Evolutionary conservation across 2,329 filamentous ascomycete genomes (phyloP).

Genomic region (Botryotinia narcissicola): DNA sequence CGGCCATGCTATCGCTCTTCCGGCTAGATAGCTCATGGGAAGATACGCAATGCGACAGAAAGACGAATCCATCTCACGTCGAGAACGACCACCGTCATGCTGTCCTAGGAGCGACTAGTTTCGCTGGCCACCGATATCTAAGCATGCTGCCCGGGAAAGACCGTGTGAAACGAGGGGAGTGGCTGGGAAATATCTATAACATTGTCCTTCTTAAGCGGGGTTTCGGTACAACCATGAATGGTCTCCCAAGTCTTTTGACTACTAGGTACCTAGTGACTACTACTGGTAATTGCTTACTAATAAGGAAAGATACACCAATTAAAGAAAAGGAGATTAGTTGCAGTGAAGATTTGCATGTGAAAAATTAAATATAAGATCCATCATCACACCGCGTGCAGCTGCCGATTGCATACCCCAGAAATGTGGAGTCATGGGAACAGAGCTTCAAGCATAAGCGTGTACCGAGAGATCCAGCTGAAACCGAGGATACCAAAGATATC

Average conservation of each 20-base stretch:
- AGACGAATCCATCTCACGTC: not conserved
- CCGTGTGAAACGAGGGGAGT: not conserved
- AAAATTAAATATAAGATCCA: not conserved
- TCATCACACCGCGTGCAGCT: conserved; percentile 12
- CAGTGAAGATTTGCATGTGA: conserved; percentile 13
- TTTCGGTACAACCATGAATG: not conserved
- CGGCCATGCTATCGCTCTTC: not conserved
- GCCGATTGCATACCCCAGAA: conserved; percentile 6
- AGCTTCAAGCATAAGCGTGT: not conserved
- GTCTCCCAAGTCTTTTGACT: too few relatives aligned
- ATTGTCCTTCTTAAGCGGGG: not conserved
- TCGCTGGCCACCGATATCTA: not conserved
- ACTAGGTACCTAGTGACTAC: too few relatives aligned
- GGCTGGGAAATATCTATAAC: not conserved
- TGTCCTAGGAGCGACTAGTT: not conserved
- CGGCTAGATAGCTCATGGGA: not conserved
- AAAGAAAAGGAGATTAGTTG: not conserved
- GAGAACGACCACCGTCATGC: not conserved
- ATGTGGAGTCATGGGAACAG: conserved; percentile 19
- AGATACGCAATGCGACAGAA: not conserved
- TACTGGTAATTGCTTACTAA: not conserved
- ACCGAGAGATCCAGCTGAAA: not conserved
- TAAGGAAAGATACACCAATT: not conserved
- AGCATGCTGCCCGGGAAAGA: not conserved
- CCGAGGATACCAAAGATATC: too few relatives aligned